Base-by-base conservation (phyloP, 345 rosid species). In the Tarenaya hassleriana region DNA sequence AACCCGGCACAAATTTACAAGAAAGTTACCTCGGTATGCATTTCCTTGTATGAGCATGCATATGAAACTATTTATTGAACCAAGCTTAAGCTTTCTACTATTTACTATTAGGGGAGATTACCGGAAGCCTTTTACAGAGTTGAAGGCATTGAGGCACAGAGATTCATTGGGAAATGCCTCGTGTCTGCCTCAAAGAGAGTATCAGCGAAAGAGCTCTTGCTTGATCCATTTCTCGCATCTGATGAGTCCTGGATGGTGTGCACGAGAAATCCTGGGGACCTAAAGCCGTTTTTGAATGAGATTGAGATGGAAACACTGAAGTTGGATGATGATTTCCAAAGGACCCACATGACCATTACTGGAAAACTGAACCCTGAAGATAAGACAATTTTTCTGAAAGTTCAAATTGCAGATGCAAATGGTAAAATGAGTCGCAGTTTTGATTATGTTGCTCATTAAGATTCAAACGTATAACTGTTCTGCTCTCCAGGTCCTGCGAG, bases 1-100 rank as follows among this genome's bases (percentile, higher is more conserved):
- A 82, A 80, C 53, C 71, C 79, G 0, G 95, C 82, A 3, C 91
- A 86, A 55, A 86, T 86, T 24, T 86, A 86, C 73, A 80, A 76
- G 82, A 86, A 80, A 75, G 95, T 86, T 33, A 64, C 73, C 1
- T 47, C 75, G 78, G 95, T 85, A 77, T 60, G 61, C 48, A 3
- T 45, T 53, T 34, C 14, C 1, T 40, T 53, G 41, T 60, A 46
- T 53, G 61, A 34, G 40, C 56, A 41, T 53, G 41, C 53, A 9
- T 11, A n/a, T 53, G 56, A 54, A 34, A 41, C 47, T 59, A 60
- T 58, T 33, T 17, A 17, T 53, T 47, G n/a, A 40, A 34, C 29
- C 8, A 21, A 42, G 35, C 20, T 47, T 47, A 52, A 53, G 41
- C 52, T 12, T 47, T 10, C 4, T 41, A n/a, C 15, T 52, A 4